Evolutionary conservation across 768 basidiomycete species (phyloP), one percentile per base, ranked within the genome.

Genomic region (Pleurotus ostreatus): DNA sequence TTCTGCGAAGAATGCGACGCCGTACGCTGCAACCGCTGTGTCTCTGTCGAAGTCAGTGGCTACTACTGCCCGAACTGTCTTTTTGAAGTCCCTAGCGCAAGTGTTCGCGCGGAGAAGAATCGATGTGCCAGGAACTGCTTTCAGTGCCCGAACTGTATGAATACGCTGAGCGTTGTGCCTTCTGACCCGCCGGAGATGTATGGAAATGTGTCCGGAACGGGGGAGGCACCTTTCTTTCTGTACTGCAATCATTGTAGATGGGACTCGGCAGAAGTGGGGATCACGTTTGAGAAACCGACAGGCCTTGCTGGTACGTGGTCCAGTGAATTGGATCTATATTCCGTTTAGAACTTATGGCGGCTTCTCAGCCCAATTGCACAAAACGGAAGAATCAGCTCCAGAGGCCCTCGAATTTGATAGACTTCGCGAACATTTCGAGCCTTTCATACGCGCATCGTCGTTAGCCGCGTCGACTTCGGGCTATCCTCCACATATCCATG

Each of bases 1-100:
- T 98, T 98, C 69, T 99, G 97, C 70, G 95, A 98, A 71, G 96
- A 98, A 80, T 99, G 97, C 70, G 96, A 98, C 70, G 88, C 91
- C 1, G 82, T 99, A 44, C 78, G 94, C 56, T 99, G 97, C 67
- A 91, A 97, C 68, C 82, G 86, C 60, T 99, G 97, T 63, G 92
- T 96, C 2, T 81, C 86, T 6, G 77, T 93, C 44, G 97, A 99
- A 82, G 90, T 98, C 68, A 91, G 92, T 67, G 92, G 92, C 43
- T 99, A 98, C 69, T 98, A 93, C 70, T 99, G 97, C 68, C 97
- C 97, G 30, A 95, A 96, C 69, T 99, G 97, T 69, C 78, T 98
- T 15, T 99, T 98, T 69, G 97, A 99, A 68, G 97, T 99, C 9
- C 96, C 97, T 0, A 94, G 89, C 67, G 97, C 97, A 2, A 97